These are phyloP conservation scores for Murraya koenigii DNA, from an alignment of 345 rosid species.

Conservation along the genomic window DNA sequence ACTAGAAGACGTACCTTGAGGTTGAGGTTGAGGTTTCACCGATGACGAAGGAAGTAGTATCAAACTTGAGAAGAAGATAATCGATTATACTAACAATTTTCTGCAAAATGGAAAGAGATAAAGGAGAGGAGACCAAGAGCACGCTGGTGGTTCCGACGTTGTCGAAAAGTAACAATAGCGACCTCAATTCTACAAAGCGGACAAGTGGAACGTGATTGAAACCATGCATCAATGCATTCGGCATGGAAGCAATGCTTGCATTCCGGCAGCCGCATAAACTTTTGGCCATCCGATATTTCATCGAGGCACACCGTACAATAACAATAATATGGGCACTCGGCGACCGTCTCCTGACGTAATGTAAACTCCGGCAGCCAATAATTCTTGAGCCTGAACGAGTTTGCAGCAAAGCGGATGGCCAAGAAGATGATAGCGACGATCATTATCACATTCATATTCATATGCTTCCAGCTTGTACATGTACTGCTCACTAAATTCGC, in stretches of 20 bases:
- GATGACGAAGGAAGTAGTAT: background rate
- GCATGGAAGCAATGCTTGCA: constrained; percentile 58
- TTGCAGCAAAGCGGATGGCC: background rate
- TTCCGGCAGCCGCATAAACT: constrained; percentile 35
- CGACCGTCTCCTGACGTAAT: background rate
- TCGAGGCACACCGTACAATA: constrained; percentile 45
- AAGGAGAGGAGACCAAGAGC: background rate
- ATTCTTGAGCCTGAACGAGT: background rate
- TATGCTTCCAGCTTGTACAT: background rate
- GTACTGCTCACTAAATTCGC: background rate
- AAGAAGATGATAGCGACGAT: constrained; percentile 5
- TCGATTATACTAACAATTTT: background rate
- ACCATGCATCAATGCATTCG: constrained; percentile 57
- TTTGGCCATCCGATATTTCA: constrained; percentile 34
- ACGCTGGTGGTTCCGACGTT: background rate
- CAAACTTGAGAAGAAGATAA: background rate
- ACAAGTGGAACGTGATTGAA: constrained; percentile 47
- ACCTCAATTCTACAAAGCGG: constrained; percentile 44
- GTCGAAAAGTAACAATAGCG: background rate
- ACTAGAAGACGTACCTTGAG: background rate
- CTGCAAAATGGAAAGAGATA: constrained; percentile 5
- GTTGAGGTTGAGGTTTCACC: background rate
- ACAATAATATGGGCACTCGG: background rate
- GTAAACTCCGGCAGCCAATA: background rate
- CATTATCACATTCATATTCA: background rate